Evolutionary conservation across 805 yeast species (phyloP), one percentile per base, ranked within the genome.

Genomic region (Nakazawaea ernobii): DNA sequence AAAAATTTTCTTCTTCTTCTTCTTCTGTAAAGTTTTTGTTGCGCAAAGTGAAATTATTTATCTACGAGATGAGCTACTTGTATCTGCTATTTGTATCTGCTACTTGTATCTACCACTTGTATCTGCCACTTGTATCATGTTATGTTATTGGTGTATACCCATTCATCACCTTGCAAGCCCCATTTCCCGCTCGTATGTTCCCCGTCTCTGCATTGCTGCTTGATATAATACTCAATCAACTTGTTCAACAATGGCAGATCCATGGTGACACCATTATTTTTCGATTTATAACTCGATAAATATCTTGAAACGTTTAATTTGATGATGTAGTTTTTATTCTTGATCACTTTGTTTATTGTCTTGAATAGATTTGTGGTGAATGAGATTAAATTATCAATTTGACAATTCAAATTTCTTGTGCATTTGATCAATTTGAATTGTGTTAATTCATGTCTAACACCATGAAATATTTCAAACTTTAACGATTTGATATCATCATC

Each of bases 91-190:
- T n/a, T n/a, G n/a, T n/a, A n/a, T n/a, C n/a, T n/a, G n/a, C n/a
- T n/a, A n/a, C n/a, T n/a, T n/a, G n/a, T n/a, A n/a, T n/a, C n/a
- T n/a, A n/a, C n/a, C n/a, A n/a, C n/a, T n/a, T n/a, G n/a, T n/a
- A n/a, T n/a, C n/a, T n/a, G n/a, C n/a, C n/a, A n/a, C n/a, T n/a
- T n/a, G n/a, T n/a, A n/a, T n/a, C n/a, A n/a, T n/a, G n/a, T n/a
- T 20, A 39, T 20, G 5, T 20, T 20, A 20, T 4, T 26, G 2
- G 26, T 36, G 17, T 36, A 36, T 15, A 70, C 52, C 72, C 67
- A 45, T 57, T 27, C 32, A 38, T 38, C 7, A 27, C 14, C 11
- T 38, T 39, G 43, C 8, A 39, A 39, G 8, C 4, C 33, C 48
- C 48, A 45, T 14, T 28, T n/a, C n/a, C n/a, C n/a, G n/a, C n/a